These are phyloP conservation scores for Phialocephala subalpina DNA, from an alignment of 2,329 filamentous ascomycete genomes.

Conservation along the genomic window DNA sequence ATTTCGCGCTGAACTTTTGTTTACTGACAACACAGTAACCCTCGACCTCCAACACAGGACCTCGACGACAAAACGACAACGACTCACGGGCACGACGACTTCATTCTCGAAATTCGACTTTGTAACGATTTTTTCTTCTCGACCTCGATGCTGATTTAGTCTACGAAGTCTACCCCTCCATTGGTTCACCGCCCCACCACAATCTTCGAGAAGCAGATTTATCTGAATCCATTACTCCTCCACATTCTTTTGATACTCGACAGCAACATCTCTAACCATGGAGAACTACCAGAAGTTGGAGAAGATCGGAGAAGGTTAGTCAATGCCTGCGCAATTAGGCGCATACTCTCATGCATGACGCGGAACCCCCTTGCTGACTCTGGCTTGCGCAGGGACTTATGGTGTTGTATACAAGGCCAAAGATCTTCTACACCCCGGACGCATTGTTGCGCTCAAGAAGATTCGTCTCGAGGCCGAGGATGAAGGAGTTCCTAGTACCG, in stretches of 20 bases:
- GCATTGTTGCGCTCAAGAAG: conserved; percentile 94
- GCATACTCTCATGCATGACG: conserved; percentile 6
- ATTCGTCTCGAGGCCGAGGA: conserved; percentile 95
- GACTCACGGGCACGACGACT: conserved; percentile 21
- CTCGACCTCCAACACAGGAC: conserved; percentile 27
- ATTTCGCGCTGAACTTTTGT: conserved; percentile 29
- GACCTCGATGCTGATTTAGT: conserved; percentile 34
- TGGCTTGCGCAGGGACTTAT: conserved; percentile 74
- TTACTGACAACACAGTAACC: conserved; percentile 33
- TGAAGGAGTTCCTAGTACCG: conserved; percentile 90
- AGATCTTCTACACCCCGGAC: conserved; percentile 81
- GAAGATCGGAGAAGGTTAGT: conserved; percentile 92
- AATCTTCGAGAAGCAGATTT: conserved; percentile 37
- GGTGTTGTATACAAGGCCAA: conserved; percentile 95
- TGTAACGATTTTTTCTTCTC: conserved; percentile 21
- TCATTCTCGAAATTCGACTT: conserved; percentile 14
- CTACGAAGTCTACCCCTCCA: conserved; percentile 40
- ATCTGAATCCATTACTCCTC: conserved; percentile 39
- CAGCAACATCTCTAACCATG: conserved; percentile 59
- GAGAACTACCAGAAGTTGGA: conserved; percentile 97
- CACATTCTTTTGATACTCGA: conserved; percentile 39
- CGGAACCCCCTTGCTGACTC: conserved; percentile 28
- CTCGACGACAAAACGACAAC: conserved; percentile 21
- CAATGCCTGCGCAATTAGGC: conserved; percentile 19
- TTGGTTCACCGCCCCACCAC: conserved; percentile 42